Evolutionary conservation across 805 yeast species (phyloP).

Genomic region (Clavispora carvajalis): DNA sequence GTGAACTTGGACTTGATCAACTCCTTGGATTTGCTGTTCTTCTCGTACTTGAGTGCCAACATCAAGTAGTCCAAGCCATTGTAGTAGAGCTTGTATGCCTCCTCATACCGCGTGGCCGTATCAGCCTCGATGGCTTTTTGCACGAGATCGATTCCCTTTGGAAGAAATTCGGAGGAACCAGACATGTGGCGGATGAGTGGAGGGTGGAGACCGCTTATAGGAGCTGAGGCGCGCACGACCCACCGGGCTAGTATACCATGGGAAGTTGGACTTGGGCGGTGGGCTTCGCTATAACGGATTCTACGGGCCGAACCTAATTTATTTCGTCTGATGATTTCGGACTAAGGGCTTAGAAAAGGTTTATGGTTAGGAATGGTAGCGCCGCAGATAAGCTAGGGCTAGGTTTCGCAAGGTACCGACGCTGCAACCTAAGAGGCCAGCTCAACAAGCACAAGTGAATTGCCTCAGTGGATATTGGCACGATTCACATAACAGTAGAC

Average conservation of each 20-base stretch:
- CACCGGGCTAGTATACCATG: background rate
- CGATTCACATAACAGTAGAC: too few relatives aligned
- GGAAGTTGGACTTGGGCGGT: too few relatives aligned
- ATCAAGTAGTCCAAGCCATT: slow-evolving; percentile 91
- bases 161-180: slow-evolving; percentile 62
- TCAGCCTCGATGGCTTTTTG: slow-evolving; percentile 95
- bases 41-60: slow-evolving; percentile 91
- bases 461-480: too few relatives aligned
- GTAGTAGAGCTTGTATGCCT: slow-evolving; percentile 89
- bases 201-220: slow-evolving; percentile 3
- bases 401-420: too few relatives aligned
- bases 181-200: slow-evolving; percentile 13
- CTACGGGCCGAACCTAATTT: too few relatives aligned
- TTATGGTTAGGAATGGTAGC: too few relatives aligned
- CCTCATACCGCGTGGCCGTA: slow-evolving; percentile 82
- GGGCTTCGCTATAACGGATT: too few relatives aligned
- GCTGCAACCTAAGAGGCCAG: too few relatives aligned
- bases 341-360: too few relatives aligned
- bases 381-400: too few relatives aligned
- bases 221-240: slow-evolving; percentile 2
- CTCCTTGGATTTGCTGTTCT: slow-evolving; percentile 84
- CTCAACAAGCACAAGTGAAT: too few relatives aligned
- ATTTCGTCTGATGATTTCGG: too few relatives aligned
- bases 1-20: slow-evolving; percentile 82
- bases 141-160: slow-evolving; percentile 91